Evolutionary conservation across 768 basidiomycete genomes (phyloP), one percentile per base, ranked within the genome.

Genomic region (Termitomyces sp.): DNA sequence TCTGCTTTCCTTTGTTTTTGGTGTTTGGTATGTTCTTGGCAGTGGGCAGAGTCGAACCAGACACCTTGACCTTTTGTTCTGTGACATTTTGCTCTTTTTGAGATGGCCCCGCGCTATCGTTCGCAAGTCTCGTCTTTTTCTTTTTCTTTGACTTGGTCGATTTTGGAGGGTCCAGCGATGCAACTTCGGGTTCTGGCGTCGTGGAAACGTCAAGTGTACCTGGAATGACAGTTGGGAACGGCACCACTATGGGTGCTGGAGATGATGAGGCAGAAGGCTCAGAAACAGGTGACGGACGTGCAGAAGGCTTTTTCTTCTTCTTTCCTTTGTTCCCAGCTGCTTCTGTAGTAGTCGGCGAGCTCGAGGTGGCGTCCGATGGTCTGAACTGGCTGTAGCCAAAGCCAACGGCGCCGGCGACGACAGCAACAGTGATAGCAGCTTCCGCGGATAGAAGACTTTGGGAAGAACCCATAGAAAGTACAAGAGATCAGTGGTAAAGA

Each of bases 361-460:
- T 48, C 16, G 52, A 34, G 8, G 23, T 41, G 43, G 43, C 41
- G 16, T 40, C 43, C 44, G 59, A 35, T 35, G 58, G 61, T 50
- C 56, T 57, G 45, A 68, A 58, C 48, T 70, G 70, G 49, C 62
- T 63, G 60, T 78, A 77, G 27, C 76, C 75, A 21, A 76, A 61
- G 4, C 72, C 75, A 44, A 79, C 65, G 17, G 74, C 73, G 51
- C 76, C 75, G 43, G 71, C 72, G 41, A 79, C 67, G 44, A 76
- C 70, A 30, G 69, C 67, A 27, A 68, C 66, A 14, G 77, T 72
- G 42, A 77, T 28, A 28, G 72, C 67, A 41, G 68, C 58, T 61
- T 80, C 75, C 21, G 75, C 54, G 19, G 76, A 66, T 12, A 81
- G 50, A 39, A 69, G 66, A 58, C 80, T 82, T 56, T 77, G 74